A percentile compares a stretch with the other conserved stretches of the same genome.
Evolutionary conservation across 208 protist species (phyloP).

Genomic region (Leishmania guyanensis): DNA sequence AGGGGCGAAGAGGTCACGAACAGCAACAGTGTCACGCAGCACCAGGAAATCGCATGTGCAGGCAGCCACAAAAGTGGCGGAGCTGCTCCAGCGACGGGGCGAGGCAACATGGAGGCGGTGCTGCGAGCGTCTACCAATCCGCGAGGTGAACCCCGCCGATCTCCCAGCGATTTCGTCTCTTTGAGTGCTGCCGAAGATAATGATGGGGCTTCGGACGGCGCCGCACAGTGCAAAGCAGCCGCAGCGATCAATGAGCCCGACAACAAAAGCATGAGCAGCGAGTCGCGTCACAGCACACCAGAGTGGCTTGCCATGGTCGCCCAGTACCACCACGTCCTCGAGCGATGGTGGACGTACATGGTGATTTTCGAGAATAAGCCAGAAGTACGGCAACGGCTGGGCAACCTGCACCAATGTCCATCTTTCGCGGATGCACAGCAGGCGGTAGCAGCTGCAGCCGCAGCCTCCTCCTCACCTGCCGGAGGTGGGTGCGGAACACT

Average conservation of each 20-base stretch:
- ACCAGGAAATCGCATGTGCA: neutral
- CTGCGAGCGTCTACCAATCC: neutral
- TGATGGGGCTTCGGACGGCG: slow-evolving; percentile 6
- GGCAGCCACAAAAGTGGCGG: neutral
- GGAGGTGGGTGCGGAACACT: neutral
- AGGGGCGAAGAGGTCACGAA: neutral
- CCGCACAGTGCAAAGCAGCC: neutral
- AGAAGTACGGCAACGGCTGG: slow-evolving; percentile 23
- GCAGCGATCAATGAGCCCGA: slow-evolving; percentile 1
- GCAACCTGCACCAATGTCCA: slow-evolving; percentile 14
- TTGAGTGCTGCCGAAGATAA: neutral
- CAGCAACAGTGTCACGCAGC: neutral
- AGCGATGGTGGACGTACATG: slow-evolving; percentile 35
- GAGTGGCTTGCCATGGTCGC: slow-evolving; percentile 11
- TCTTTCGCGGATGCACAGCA: slow-evolving; percentile 20
- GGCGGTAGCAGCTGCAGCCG: neutral
- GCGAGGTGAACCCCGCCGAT: neutral
- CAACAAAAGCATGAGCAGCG: neutral
- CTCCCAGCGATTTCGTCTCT: neutral
- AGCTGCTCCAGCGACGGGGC: neutral
- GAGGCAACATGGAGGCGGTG: slow-evolving; percentile 6
- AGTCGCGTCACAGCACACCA: neutral
- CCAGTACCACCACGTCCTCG: slow-evolving; percentile 30
- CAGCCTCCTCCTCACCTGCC: neutral
- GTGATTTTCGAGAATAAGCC: slow-evolving; percentile 21